Evolutionary conservation across 352 stramenopile species (phyloP), one percentile per base, ranked within the genome.

Genomic region (Phytopythium oedochilum): DNA sequence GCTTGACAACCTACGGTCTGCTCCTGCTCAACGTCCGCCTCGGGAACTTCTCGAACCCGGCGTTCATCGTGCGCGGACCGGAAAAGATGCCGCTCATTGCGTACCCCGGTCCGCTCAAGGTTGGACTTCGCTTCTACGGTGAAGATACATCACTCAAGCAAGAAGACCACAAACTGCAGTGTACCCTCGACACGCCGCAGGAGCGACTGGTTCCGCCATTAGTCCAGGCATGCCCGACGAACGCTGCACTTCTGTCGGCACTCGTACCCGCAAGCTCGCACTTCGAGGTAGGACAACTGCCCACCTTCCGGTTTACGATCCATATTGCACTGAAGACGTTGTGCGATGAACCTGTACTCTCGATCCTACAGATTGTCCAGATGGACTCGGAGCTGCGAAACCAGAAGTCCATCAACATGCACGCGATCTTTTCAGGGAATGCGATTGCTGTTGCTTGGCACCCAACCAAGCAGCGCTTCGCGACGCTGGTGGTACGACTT

Each of bases 361-460:
- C 12, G 17, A 45, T 39, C 1, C 34, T 11, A 10, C 23, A 89
- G 80, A 73, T 91, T 28, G 58, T 91, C 2, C 75, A 87, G 50
- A 71, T 91, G 57, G 78, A 85, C 38, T 74, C 74, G n/a, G 78
- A 88, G 44, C 61, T 85, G 29, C 66, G 75, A 2, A 80, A 82
- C 46, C 78, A 86, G 40, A 89, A 89, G 42, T 72, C 70, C 32
- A 71, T 91, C 53, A 66, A 70, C 23, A 70, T 91, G 64, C 66
- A 78, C 35, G 68, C 61, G 0, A 63, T 88, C 25, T 88, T 86
- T 43, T 75, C 72, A 0, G 72, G 75, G 9, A 85, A 83, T 26
- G 75, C 75, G 1, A 82, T 84, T 35, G 66, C 70, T 10, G 63
- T 91, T 14, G 75, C 78, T n/a, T 89, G 80, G 80, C 80, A 89